Percentiles rank a stretch among this genome's conserved stretches.
phyloP scores from a whole-genome alignment of 352 stramenopile genomes.

The Globisporangium spinosum region DNA sequence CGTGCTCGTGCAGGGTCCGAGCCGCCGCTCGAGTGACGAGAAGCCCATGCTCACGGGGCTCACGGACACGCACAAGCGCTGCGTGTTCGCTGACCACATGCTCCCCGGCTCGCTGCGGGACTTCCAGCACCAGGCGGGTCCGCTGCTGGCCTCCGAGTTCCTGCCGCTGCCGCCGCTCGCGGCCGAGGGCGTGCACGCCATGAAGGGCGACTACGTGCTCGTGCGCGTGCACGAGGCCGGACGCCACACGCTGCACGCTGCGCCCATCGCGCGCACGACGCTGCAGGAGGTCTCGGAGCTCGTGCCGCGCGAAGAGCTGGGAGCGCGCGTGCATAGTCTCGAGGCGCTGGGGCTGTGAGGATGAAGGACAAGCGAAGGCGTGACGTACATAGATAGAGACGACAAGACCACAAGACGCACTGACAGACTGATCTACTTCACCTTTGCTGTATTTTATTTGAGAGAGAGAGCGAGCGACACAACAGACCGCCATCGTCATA shows the following conservation, averaged over 20 bases:
- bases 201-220: conserved; percentile 79
- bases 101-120: conserved; percentile 49
- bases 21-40: conserved; percentile 71
- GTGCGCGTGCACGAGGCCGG: conserved; percentile 77
- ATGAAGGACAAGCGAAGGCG: neutral
- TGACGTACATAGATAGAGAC: neutral
- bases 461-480: neutral
- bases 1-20: conserved; percentile 95
- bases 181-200: conserved; percentile 37
- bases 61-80: conserved; percentile 88
- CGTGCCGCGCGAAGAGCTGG: conserved; percentile 54
- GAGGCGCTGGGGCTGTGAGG: conserved; percentile 27
- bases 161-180: conserved; percentile 35
- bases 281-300: conserved; percentile 54
- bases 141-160: conserved; percentile 35
- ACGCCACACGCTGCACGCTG: conserved; percentile 81
- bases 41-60: conserved; percentile 79
- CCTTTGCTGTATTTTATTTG: conserved; percentile 9
- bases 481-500: neutral
- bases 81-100: conserved; percentile 68
- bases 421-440: neutral
- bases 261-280: conserved; percentile 68
- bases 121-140: conserved; percentile 35
- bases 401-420: neutral
- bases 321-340: conserved; percentile 41